phyloP scores from a whole-genome alignment of 2,329 filamentous ascomycete species.

The Nigrospora osmanthi region DNA sequence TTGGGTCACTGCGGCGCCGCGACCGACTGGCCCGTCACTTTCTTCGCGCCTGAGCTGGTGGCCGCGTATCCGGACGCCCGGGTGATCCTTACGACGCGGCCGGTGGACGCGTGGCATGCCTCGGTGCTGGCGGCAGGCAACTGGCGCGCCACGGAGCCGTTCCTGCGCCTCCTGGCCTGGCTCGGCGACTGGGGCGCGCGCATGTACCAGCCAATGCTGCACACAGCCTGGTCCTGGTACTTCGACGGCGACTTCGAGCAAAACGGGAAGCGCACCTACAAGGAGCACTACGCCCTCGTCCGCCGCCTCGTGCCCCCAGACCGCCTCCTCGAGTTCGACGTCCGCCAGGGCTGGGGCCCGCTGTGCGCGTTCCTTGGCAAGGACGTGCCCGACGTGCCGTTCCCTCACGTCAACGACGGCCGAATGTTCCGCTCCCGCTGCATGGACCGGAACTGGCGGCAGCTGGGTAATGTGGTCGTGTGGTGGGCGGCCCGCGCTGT shows the following conservation, averaged over 20 bases:
- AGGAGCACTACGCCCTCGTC: conserved; percentile 22
- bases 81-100: not conserved
- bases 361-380: conserved; percentile 27
- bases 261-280: conserved; percentile 56
- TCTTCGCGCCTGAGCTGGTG: not conserved
- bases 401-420: conserved; percentile 40
- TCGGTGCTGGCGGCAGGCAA: conserved; percentile 10
- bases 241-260: conserved; percentile 61
- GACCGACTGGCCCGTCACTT: not conserved
- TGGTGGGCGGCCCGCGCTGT: conserved; percentile 20
- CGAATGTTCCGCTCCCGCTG: conserved; percentile 38
- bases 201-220: conserved; percentile 64
- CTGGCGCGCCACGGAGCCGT: conserved; percentile 58
- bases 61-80: not conserved
- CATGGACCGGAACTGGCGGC: conserved; percentile 32
- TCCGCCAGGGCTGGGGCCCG: conserved; percentile 26
- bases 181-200: conserved; percentile 53
- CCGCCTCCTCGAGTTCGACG: conserved; percentile 20
- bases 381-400: conserved; percentile 22
- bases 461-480: conserved; percentile 36
- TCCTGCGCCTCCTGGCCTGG: conserved; percentile 47
- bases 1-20: not conserved
- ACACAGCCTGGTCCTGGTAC: conserved; percentile 61
- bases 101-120: not conserved
- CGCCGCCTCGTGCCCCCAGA: conserved; percentile 18